These are phyloP conservation scores for Dioscorea dumetorum DNA, from an alignment of 106 monocot species.

Conservation along the genomic window DNA sequence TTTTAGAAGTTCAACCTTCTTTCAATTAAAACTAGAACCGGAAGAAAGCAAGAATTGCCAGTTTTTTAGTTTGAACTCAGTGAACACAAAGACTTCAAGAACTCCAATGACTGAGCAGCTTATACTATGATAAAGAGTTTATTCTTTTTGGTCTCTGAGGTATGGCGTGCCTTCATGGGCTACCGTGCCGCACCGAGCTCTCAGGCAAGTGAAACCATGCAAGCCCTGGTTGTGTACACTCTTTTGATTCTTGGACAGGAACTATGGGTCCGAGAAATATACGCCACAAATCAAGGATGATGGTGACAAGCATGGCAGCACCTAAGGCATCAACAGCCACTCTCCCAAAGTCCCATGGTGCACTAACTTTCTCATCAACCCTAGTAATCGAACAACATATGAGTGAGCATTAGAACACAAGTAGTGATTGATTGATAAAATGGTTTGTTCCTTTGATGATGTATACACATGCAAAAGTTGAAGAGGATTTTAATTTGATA, in stretches of 20 bases:
- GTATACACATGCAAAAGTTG: too few relatives aligned
- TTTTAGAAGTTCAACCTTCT: too few relatives aligned
- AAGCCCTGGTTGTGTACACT: slow-evolving; percentile 60
- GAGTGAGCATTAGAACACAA: background rate
- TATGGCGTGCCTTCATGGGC: slow-evolving; percentile 28
- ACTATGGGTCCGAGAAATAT: slow-evolving; percentile 85
- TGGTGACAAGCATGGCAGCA: slow-evolving; percentile 95
- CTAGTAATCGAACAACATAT: slow-evolving; percentile 14
- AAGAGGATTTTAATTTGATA: too few relatives aligned
- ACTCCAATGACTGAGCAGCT: too few relatives aligned
- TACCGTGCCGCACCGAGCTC: slow-evolving; percentile 13
- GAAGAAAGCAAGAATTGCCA: too few relatives aligned
- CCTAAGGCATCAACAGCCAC: slow-evolving; percentile 85
- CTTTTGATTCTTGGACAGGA: slow-evolving; percentile 26
- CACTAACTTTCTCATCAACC: slow-evolving; percentile 61
- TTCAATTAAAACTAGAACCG: too few relatives aligned
- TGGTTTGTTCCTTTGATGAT: background rate
- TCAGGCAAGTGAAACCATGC: slow-evolving; percentile 50
- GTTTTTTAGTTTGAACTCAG: too few relatives aligned
- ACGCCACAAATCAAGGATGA: slow-evolving; percentile 93
- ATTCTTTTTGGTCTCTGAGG: background rate
- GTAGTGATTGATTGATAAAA: background rate
- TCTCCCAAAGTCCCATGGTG: slow-evolving; percentile 61
- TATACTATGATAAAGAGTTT: too few relatives aligned
- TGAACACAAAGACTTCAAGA: too few relatives aligned